Evolutionary conservation across 768 basidiomycete genomes (phyloP).

Genomic region (Rhodotorula diobovata): DNA sequence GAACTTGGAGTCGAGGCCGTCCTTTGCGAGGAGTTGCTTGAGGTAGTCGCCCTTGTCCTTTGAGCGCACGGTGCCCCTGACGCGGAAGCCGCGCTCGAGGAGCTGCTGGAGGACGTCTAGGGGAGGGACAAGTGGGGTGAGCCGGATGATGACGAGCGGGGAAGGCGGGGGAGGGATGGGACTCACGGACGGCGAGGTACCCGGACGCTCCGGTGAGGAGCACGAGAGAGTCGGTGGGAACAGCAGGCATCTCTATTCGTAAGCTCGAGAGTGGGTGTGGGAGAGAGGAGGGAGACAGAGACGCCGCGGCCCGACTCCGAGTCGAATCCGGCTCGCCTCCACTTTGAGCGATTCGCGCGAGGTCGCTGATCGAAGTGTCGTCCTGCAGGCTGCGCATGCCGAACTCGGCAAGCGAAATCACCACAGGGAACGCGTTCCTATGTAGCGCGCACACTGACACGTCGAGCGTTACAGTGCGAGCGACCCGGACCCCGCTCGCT

Average conservation of each 20-base stretch:
- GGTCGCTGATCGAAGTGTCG: too few species aligned
- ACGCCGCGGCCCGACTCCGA: too few species aligned
- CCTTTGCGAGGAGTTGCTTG: conserved; percentile 52
- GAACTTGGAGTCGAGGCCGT: conserved; percentile 55
- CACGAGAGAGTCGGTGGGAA: conserved; percentile 14
- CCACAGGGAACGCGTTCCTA: too few species aligned
- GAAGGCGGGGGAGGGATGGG: neutral
- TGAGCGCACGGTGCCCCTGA: conserved; percentile 65
- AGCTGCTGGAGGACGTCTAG: conserved; percentile 25
- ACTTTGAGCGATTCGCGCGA: too few species aligned
- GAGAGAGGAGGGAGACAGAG: too few species aligned
- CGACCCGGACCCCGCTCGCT: too few species aligned
- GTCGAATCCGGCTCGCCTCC: too few species aligned
- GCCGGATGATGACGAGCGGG: neutral
- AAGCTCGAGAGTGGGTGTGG: too few species aligned
- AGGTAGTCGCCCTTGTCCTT: conserved; percentile 60
- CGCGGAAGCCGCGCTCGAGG: conserved; percentile 41
- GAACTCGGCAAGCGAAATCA: too few species aligned
- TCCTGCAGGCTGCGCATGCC: too few species aligned
- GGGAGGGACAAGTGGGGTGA: neutral
- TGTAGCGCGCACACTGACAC: too few species aligned
- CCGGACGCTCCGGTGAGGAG: conserved; percentile 41
- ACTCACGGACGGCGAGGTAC: conserved; percentile 34
- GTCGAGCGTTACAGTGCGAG: too few species aligned
- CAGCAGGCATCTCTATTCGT: conserved; percentile 14